These are phyloP conservation scores for Neltuma alba DNA, from an alignment of 306 rosid genomes.

Conservation along the genomic window DNA sequence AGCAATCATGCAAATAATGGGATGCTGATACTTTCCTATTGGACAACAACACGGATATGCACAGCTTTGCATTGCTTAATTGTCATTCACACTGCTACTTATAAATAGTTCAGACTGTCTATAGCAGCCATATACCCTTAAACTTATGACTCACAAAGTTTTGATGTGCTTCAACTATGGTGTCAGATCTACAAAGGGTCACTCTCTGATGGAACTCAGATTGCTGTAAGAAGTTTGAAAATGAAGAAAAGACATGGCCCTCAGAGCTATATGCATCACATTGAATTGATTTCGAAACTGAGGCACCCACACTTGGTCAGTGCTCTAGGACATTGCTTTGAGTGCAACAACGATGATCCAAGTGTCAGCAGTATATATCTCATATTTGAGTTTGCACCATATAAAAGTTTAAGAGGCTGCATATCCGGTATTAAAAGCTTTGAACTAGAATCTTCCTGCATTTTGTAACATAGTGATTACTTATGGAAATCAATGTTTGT, in stretches of 20 bases:
- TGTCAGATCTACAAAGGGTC: conserved; percentile 76
- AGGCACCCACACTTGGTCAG: conserved; percentile 82
- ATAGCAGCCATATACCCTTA: background rate
- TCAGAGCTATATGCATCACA: conserved; percentile 65
- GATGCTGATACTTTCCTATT: background rate
- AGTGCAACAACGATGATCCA: conserved; percentile 71
- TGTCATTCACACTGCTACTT: conserved; percentile 6
- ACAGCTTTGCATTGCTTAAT: conserved; percentile 2
- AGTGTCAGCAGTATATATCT: conserved; percentile 62
- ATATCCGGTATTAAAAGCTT: conserved; percentile 67
- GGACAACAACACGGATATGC: background rate
- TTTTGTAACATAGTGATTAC: background rate
- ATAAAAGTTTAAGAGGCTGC: conserved; percentile 61
- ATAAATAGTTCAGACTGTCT: background rate
- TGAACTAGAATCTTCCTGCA: conserved; percentile 7
- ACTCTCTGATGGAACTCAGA: conserved; percentile 75
- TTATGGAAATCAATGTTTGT: background rate
- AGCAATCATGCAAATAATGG: background rate
- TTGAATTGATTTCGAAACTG: conserved; percentile 84
- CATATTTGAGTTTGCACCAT: conserved; percentile 76
- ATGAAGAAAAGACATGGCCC: conserved; percentile 66
- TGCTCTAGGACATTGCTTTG: conserved; percentile 94
- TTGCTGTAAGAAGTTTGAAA: conserved; percentile 67
- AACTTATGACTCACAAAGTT: conserved; percentile 12
- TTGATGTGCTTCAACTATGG: conserved; percentile 7